Base-by-base conservation (phyloP, 169 alveolate species). In the Plasmodium vivax region DNA sequence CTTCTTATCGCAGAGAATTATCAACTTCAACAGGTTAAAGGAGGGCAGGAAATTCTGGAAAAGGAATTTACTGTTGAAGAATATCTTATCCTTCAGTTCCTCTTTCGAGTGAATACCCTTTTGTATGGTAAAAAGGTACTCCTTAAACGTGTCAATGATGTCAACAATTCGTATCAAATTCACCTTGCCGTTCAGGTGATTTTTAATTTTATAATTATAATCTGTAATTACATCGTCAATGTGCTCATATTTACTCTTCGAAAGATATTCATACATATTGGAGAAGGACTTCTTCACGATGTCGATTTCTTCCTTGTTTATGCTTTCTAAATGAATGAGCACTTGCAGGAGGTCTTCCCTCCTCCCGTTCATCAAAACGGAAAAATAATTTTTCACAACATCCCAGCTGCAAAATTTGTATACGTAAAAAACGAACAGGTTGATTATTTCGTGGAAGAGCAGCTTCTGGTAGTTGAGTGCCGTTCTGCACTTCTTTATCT, bases 1-100 rank as follows among this genome's bases (percentile, higher is more conserved):
- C 51, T 92, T 92, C 62, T 92, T 92, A 73, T 83, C 95, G 75
- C 85, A 92, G 14, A 68, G 51, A 23, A 92, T 82, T 38, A 92
- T 82, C 62, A 92, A 82, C 41, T 73, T 82, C 4, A 92, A 16
- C 19, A 92, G 43, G 72, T 92, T 82, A 47, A 92, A 82, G 2
- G 95, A 92, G 43, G 95, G 95, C 23, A 92, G 73, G n/a, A 92
- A 92, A 38, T 92, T 79, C 43, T 92, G 83, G 82, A 81, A 92
- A 19, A 92, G 47, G 41, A 79, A 32, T n/a, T 82, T 82, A 72
- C 95, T 92, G 3, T 51, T 92, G 2, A n/a, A n/a, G 51, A 51
- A 83, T 1, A 92, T 92, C 16, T 19, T 72, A 14, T 81, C 79
- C 34, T 68, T 92, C 12, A 92, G 41, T 23, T 73, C 83, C 83